Evolutionary conservation across 1,284 basidiomycete genomes (phyloP).

Genomic region (Apiotrichum brassicae): DNA sequence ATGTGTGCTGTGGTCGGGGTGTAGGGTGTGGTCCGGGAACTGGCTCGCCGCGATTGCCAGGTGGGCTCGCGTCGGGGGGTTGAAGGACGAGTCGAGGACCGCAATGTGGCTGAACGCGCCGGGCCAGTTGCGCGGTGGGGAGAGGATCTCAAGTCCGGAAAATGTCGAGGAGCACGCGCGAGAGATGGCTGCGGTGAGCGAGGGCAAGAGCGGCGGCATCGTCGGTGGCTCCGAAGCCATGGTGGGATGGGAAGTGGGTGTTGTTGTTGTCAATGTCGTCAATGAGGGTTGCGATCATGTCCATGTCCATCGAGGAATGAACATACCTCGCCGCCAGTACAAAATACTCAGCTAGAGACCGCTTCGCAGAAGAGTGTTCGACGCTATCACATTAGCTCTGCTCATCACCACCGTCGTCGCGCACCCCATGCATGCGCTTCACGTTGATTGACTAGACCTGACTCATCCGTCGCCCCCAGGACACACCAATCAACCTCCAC

Average conservation of each 20-base stretch:
- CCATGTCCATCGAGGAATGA: too few species aligned
- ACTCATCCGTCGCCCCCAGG: too few species aligned
- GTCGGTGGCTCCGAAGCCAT: neutral
- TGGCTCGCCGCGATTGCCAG: slow-evolving; percentile 58
- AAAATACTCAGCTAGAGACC: too few species aligned
- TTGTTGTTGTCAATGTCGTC: neutral
- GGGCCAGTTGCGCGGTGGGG: slow-evolving; percentile 31
- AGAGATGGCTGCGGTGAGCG: slow-evolving; percentile 2
- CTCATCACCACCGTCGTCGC: too few species aligned
- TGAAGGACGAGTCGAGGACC: slow-evolving; percentile 87
- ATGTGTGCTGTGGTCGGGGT: neutral
- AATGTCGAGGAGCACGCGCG: slow-evolving; percentile 7
- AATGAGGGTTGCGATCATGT: too few species aligned
- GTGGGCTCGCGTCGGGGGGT: slow-evolving; percentile 86
- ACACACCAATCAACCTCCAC: too few species aligned
- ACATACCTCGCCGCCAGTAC: too few species aligned
- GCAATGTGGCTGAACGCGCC: slow-evolving; percentile 38
- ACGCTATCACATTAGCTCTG: too few species aligned
- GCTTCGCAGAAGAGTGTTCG: too few species aligned
- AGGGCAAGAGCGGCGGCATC: slow-evolving; percentile 25
- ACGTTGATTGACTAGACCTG: too few species aligned
- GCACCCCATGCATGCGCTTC: too few species aligned
- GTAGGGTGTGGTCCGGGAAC: slow-evolving; percentile 46
- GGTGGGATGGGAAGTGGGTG: neutral
- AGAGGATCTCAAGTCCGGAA: slow-evolving; percentile 25